phyloP scores from a whole-genome alignment of 2,329 filamentous ascomycete species.

The Aspergillus vadensis region DNA sequence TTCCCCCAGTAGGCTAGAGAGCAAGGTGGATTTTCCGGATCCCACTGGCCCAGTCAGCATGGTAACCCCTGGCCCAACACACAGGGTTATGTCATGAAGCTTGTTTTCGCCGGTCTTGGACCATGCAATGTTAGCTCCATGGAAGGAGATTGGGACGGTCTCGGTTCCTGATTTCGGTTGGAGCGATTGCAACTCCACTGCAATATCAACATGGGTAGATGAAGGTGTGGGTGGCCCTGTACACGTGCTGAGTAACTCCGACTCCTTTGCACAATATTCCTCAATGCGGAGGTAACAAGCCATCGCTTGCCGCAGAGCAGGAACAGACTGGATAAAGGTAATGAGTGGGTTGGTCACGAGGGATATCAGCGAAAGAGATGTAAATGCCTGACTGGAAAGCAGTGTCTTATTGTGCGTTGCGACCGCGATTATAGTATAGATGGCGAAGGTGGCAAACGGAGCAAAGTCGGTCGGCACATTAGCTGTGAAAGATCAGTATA shows the following conservation, averaged over 20 bases:
- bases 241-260: neutral
- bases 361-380: slow-evolving; percentile 29
- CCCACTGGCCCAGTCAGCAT: slow-evolving; percentile 46
- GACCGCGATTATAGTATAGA: slow-evolving; percentile 24
- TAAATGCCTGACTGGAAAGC: slow-evolving; percentile 26
- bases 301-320: slow-evolving; percentile 39
- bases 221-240: neutral
- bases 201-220: slow-evolving; percentile 34
- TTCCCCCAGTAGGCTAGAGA: slow-evolving; percentile 38
- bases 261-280: slow-evolving; percentile 25
- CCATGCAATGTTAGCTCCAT: neutral
- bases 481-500: neutral
- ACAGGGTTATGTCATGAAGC: slow-evolving; percentile 17
- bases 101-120: neutral
- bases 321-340: slow-evolving; percentile 30
- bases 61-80: slow-evolving; percentile 13
- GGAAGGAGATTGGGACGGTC: slow-evolving; percentile 4
- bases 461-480: slow-evolving; percentile 28
- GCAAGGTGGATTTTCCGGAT: slow-evolving; percentile 49
- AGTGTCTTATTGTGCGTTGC: slow-evolving; percentile 16
- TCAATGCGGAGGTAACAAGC: slow-evolving; percentile 47
- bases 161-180: neutral
- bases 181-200: slow-evolving; percentile 23
- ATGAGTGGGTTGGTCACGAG: slow-evolving; percentile 29
- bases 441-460: slow-evolving; percentile 32